Base-by-base conservation (phyloP, 208 protist species). In the Balamuthia mandrillaris region DNA sequence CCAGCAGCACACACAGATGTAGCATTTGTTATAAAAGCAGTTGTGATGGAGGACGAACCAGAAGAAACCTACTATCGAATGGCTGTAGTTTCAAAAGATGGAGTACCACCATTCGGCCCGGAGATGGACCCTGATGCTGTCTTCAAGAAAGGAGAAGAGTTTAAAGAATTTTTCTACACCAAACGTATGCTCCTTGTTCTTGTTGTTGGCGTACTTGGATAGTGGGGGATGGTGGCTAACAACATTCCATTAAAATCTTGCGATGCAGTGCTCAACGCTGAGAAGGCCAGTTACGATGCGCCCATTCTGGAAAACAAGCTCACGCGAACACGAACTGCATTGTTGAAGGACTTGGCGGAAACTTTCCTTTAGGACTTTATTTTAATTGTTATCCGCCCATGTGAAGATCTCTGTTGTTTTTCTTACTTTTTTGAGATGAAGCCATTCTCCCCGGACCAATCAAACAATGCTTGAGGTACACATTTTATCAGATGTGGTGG, bases 151-250 rank as follows among this genome's bases (percentile, higher is more conserved):
- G 83, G 84, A 49, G 58, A 78, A 68, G 70, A 81, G 5, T 90
- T 90, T 31, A 87, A 87, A 35, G 63, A 87, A 35, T 90, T 84
- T 66, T 87, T 90, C 51, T 90, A 90, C 79, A 85, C 82, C 37
- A 90, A 90, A 49, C 35, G 81, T 86, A 60, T 41, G 39, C 21
- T 77, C 29, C 3, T 9, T 77, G 12, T 18, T 49, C 35, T 86
- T 24, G 52, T n/a, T 21, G 9, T 39, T 78, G 3, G 29, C 42
- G 6, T n/a, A 18, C 65, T 42, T n/a, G 9, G n/a, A n/a, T n/a
- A n/a, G n/a, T n/a, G n/a, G n/a, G n/a, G n/a, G n/a, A n/a, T n/a
- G n/a, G 44, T 33, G 44, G 6, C 41, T 58, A 74, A 33, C 31
- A 14, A 42, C 65, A 12, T n/a, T 7, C 33, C n/a, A 63, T 63